A percentile compares a stretch with the other conserved stretches of the same genome.
phyloP scores from a whole-genome alignment of 2,329 filamentous ascomycete species.

The Ophiostoma quercus region DNA sequence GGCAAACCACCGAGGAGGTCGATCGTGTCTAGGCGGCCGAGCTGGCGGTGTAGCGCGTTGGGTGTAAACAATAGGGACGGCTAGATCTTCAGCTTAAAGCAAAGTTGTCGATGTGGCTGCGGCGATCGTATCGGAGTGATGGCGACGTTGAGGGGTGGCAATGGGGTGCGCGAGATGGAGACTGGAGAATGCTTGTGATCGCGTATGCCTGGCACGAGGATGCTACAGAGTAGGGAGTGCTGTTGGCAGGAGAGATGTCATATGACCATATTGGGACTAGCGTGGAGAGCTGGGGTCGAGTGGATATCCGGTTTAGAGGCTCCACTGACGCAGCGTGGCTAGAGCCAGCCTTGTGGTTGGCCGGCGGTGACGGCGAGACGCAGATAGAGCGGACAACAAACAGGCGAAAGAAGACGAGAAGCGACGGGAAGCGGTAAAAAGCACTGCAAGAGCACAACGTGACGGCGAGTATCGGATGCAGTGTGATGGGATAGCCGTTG shows the following conservation, averaged over 20 bases:
- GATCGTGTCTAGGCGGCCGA: background rate
- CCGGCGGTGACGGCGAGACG: background rate
- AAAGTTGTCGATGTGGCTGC: background rate
- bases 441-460: background rate
- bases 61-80: background rate
- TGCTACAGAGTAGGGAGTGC: constrained; percentile 4
- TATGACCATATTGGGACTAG: constrained; percentile 20
- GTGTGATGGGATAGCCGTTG: background rate
- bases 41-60: constrained; percentile 3
- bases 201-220: constrained; percentile 24
- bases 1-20: background rate
- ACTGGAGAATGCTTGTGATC: constrained; percentile 23
- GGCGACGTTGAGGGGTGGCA: background rate
- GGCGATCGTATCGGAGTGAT: background rate
- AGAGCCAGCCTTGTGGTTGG: constrained; percentile 26
- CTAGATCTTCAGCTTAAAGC: background rate
- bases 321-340: constrained; percentile 25
- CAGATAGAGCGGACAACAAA: too few relatives aligned
- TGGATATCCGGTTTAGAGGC: constrained; percentile 19
- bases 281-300: constrained; percentile 2
- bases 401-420: too few relatives aligned
- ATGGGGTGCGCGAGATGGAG: background rate
- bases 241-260: constrained; percentile 21
- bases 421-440: background rate
- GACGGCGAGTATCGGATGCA: background rate